These are phyloP conservation scores for Uncinocarpus reesii DNA, from an alignment of 2,329 filamentous ascomycete species.

Conservation along the genomic window DNA sequence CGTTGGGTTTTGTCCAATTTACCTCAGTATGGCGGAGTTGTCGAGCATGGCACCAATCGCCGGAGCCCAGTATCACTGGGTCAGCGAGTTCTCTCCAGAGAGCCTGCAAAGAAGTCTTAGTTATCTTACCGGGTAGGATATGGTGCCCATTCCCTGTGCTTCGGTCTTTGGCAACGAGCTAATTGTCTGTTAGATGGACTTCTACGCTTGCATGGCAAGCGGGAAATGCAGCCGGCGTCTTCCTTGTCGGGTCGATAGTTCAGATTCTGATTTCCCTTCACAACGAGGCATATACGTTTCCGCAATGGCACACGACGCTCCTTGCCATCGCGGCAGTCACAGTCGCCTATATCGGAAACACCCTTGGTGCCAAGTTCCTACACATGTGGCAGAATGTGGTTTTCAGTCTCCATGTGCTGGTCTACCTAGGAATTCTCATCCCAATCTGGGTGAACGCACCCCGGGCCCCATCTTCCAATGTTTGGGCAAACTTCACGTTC, in stretches of 20 bases:
- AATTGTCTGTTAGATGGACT: constrained; percentile 29
- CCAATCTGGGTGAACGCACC: constrained; percentile 27
- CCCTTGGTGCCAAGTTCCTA: constrained; percentile 35
- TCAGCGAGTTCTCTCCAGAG: constrained; percentile 27
- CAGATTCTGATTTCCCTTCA: constrained; percentile 35
- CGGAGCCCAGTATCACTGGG: constrained; percentile 34
- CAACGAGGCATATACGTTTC: constrained; percentile 29
- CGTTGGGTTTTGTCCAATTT: constrained; percentile 15
- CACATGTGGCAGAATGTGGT: constrained; percentile 44
- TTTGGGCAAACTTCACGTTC: constrained; percentile 33
- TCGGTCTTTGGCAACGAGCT: neutral
- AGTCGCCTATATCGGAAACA: constrained; percentile 36
- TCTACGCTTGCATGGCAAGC: constrained; percentile 39
- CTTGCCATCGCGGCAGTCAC: constrained; percentile 37
- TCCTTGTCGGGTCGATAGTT: constrained; percentile 37
- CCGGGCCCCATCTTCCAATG: constrained; percentile 19
- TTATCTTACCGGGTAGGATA: constrained; percentile 23
- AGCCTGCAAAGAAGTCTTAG: constrained; percentile 26
- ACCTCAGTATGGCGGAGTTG: constrained; percentile 15
- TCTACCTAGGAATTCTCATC: constrained; percentile 36
- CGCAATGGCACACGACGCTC: constrained; percentile 39
- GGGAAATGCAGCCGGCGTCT: constrained; percentile 36
- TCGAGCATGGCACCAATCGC: constrained; percentile 25
- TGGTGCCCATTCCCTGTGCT: neutral
- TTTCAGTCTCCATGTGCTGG: constrained; percentile 40